Conservation (phyloP, 1,284 basidiomycete species). For the Apiotrichum gamsii region DNA sequence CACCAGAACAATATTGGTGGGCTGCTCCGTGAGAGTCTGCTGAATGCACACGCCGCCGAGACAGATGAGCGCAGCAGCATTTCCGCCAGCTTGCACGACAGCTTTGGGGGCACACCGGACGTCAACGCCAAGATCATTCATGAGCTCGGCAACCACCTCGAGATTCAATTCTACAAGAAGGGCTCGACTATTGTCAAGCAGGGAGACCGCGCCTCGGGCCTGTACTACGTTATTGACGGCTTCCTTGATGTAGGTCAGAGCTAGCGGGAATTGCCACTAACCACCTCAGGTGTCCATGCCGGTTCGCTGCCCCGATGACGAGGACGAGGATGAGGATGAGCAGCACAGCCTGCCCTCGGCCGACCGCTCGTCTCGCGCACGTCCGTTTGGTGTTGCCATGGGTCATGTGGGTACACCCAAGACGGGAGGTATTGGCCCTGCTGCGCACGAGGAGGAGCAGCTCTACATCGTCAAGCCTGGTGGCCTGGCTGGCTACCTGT, state of each 20-base stretch:
- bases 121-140: constrained; percentile 43
- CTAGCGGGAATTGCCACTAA: background rate
- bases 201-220: constrained; percentile 68
- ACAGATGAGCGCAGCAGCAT: constrained; percentile 54
- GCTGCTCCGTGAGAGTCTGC: constrained; percentile 47
- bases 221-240: constrained; percentile 98
- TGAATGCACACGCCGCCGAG: constrained; percentile 78
- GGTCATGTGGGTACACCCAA: too few relatives aligned
- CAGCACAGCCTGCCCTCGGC: background rate
- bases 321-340: constrained; percentile 4
- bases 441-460: constrained; percentile 49
- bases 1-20: constrained; percentile 56
- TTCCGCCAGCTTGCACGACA: constrained; percentile 55
- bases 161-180: constrained; percentile 86
- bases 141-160: constrained; percentile 88
- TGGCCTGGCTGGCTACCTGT: constrained; percentile 96
- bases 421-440: too few relatives aligned
- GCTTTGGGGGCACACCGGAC: constrained; percentile 19
- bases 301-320: constrained; percentile 9
- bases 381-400: constrained; percentile 37
- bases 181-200: constrained; percentile 81
- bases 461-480: constrained; percentile 95
- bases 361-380: background rate
- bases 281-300: constrained; percentile 19
- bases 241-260: constrained; percentile 75